Evolutionary conservation across 2,329 filamentous ascomycete species (phyloP).

Genomic region (Dactylella cylindrospora): DNA sequence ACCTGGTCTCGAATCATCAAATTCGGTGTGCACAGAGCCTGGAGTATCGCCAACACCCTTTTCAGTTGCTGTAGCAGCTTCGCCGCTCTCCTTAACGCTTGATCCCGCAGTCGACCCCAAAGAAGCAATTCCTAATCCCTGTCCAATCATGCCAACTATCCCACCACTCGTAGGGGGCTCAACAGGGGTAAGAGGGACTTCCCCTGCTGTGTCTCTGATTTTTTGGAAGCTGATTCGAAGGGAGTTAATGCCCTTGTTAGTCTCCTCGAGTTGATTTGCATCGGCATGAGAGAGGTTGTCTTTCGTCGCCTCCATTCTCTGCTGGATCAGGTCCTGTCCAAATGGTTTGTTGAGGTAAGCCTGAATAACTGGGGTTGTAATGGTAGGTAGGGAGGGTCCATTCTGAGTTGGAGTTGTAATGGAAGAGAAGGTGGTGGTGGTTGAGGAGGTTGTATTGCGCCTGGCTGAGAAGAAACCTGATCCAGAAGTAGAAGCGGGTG

Average conservation of each 20-base stretch:
- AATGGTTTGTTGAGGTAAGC: slow-evolving; percentile 39
- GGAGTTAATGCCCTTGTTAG: slow-evolving; percentile 49
- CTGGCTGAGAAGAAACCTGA: slow-evolving; percentile 50
- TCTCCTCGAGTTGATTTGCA: slow-evolving; percentile 57
- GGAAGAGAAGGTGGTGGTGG: slow-evolving; percentile 61
- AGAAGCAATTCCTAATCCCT: no score
- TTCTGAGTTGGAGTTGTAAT: slow-evolving; percentile 66
- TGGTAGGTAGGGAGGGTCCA: slow-evolving; percentile 37
- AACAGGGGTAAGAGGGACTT: not conserved
- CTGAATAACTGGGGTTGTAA: slow-evolving; percentile 34
- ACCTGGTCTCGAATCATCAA: slow-evolving; percentile 17
- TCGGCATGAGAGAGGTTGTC: slow-evolving; percentile 63
- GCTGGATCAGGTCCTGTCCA: slow-evolving; percentile 40
- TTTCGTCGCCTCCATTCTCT: slow-evolving; percentile 42
- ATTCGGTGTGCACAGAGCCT: slow-evolving; percentile 4
- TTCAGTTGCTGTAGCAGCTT: no score
- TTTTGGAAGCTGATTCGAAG: slow-evolving; percentile 48
- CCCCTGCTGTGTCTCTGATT: slow-evolving; percentile 39
- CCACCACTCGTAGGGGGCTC: no score
- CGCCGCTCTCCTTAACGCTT: slow-evolving; percentile 34
- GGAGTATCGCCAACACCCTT: slow-evolving; percentile 27
- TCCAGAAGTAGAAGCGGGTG: slow-evolving; percentile 29
- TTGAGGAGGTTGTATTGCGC: slow-evolving; percentile 49
- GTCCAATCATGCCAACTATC: no score
- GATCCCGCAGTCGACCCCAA: no score